Base-by-base conservation (phyloP, 2,329 filamentous ascomycete genomes). In the Cercospora brassicicola region DNA sequence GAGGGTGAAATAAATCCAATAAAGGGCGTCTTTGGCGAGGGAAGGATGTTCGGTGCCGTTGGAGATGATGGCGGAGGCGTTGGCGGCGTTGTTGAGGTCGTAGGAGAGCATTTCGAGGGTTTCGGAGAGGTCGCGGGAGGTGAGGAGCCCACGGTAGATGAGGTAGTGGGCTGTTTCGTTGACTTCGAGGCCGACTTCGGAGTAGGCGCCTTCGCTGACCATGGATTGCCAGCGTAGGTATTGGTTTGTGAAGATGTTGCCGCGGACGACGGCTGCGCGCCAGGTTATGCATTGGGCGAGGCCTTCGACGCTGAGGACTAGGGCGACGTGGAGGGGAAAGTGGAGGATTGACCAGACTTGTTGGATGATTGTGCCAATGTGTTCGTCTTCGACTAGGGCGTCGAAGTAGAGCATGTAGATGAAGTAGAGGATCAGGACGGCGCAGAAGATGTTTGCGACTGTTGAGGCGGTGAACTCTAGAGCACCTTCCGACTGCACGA, bases 211-310 rank as follows among this genome's bases (percentile, higher is more conserved):
- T 10, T 65, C 18, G 2, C 23, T 55, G 20, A 67, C 60, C 11
- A 45, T 20, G 7, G 10, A 10, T 13, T 18, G 45, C 62, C 59
- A 67, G 4, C 4, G 18, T 1, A 15, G 3, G 36, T 64, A 67
- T 31, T 65, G 66, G 30, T 56, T 60, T 36, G 28, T 56, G 45
- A 73, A 66, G 0, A 62, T 31, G 30, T 60, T 64, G 18, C 65
- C 64, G 10, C 75, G 60, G 28, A 63, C 68, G 42, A 67, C 66
- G 20, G 74, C 66, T 15, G 72, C 73, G n/a, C 73, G 67, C 76
- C 77, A 80, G 53, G 76, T 72, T 62, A 79, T 73, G 26, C 79
- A 74, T 42, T 79, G 75, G 5, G 74, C 74, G 42, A 78, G 64
- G 26, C 73, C 73, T 65, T 71, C 60, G 23, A 75, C 65, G 15